A percentile compares a stretch with the other conserved stretches of the same genome.
Evolutionary conservation across 108 stramenopile genomes (phyloP).

Genomic region (Cylindrotheca closterium): DNA sequence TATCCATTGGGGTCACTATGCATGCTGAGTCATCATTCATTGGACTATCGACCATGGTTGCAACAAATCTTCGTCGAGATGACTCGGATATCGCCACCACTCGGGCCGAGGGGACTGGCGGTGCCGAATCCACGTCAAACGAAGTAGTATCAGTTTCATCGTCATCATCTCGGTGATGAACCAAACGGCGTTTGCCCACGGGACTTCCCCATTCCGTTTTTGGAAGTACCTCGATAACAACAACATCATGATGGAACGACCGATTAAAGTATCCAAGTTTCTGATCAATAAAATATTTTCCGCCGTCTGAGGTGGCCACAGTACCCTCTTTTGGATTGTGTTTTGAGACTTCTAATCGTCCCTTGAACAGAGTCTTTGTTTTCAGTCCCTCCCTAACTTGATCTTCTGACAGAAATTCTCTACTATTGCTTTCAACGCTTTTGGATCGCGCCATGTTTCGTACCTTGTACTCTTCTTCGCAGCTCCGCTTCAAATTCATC

Average conservation of each 20-base stretch:
- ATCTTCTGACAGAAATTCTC: constrained; percentile 29
- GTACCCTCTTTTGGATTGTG: constrained; percentile 49
- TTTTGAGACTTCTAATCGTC: constrained; percentile 44
- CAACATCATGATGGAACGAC: constrained; percentile 51
- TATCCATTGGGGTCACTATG: constrained; percentile 57
- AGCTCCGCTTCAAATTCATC: constrained; percentile 5
- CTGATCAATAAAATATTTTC: constrained; percentile 37
- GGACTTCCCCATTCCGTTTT: constrained; percentile 45
- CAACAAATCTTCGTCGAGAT: constrained; percentile 43
- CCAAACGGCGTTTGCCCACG: constrained; percentile 45
- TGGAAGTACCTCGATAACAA: constrained; percentile 41
- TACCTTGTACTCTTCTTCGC: constrained; percentile 33
- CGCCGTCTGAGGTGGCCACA: constrained; percentile 10
- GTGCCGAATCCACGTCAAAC: constrained; percentile 4
- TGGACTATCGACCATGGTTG: constrained; percentile 48
- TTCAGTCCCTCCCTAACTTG: constrained; percentile 27
- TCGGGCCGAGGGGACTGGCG: constrained; percentile 46
- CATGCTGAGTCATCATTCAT: constrained; percentile 33
- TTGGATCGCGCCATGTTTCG: constrained; percentile 18
- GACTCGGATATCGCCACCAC: constrained; percentile 40
- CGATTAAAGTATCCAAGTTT: constrained; percentile 47
- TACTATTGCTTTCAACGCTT: neutral
- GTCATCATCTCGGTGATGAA: constrained; percentile 30
- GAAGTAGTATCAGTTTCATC: constrained; percentile 6
- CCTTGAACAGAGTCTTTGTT: constrained; percentile 27